These are phyloP conservation scores for Epichloe sibirici DNA, from an alignment of 2,329 filamentous ascomycete species.

Conservation along the genomic window DNA sequence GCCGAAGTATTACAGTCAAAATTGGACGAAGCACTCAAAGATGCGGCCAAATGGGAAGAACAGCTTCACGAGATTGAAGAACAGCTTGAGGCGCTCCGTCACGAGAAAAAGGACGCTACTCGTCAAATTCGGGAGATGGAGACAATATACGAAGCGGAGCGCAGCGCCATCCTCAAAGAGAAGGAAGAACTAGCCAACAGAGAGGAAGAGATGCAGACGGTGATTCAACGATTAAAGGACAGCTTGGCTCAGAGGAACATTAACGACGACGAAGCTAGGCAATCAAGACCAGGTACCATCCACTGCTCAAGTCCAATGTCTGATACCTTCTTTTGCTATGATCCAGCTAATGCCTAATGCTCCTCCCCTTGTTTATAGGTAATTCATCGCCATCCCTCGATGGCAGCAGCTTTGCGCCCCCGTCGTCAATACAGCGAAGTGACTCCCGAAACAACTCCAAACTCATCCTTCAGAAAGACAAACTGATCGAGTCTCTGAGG, in stretches of 20 bases:
- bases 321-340: not conserved
- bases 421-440: conserved; percentile 72
- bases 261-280: conserved; percentile 42
- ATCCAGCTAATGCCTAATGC: conserved; percentile 10
- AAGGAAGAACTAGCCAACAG: conserved; percentile 76
- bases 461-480: conserved; percentile 87
- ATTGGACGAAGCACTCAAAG: conserved; percentile 71
- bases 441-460: conserved; percentile 85
- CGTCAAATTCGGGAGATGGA: conserved; percentile 86
- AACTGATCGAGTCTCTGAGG: conserved; percentile 82
- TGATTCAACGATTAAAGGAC: conserved; percentile 88
- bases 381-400: conserved; percentile 59
- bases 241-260: conserved; percentile 63
- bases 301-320: not conserved
- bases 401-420: conserved; percentile 71
- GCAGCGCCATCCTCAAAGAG: conserved; percentile 76
- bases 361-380: conserved; percentile 16
- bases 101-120: conserved; percentile 72
- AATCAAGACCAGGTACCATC: conserved; percentile 44
- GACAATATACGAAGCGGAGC: conserved; percentile 82
- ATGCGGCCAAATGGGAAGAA: conserved; percentile 82
- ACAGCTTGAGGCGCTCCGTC: conserved; percentile 65
- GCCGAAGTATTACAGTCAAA: conserved; percentile 71
- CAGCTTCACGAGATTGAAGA: conserved; percentile 77
- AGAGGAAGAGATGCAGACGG: conserved; percentile 81